Evolutionary conservation across 306 rosid genomes (phyloP).

Genomic region (Amphicarpaea edgeworthii): DNA sequence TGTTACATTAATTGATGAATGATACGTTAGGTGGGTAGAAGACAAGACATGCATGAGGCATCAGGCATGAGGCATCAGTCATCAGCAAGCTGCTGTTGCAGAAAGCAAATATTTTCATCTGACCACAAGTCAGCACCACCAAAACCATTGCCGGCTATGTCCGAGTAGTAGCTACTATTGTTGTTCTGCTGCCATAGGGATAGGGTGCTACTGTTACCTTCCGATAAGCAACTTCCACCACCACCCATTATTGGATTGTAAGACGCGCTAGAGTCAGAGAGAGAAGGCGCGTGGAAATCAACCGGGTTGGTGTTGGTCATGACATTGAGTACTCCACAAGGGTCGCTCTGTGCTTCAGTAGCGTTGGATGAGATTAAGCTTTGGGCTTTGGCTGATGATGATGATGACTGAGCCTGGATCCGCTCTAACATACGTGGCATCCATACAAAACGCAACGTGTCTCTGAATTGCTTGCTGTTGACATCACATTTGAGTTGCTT

Average conservation of each 20-base stretch:
- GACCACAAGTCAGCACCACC: slow-evolving; percentile 66
- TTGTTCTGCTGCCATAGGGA: not conserved
- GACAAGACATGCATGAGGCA: not conserved
- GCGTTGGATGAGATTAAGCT: not conserved
- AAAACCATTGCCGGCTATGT: slow-evolving; percentile 21
- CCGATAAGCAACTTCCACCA: not conserved
- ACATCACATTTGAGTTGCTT: slow-evolving; percentile 84
- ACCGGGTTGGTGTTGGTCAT: too few relatives aligned
- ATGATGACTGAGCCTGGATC: slow-evolving; percentile 51
- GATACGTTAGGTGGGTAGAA: not conserved
- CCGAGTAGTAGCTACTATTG: not conserved
- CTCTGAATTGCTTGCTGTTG: slow-evolving; percentile 82
- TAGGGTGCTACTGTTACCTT: slow-evolving; percentile 11
- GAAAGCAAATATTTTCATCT: slow-evolving; percentile 68
- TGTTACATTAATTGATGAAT: too few relatives aligned
- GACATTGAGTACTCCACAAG: not conserved
- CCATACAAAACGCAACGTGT: slow-evolving; percentile 81
- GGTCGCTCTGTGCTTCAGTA: not conserved
- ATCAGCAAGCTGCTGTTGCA: slow-evolving; percentile 55
- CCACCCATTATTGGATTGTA: not conserved
- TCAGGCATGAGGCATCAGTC: slow-evolving; percentile 13
- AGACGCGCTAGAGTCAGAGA: slow-evolving; percentile 40
- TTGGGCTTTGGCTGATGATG: slow-evolving; percentile 16
- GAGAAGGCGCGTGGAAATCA: slow-evolving; percentile 37
- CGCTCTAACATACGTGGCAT: slow-evolving; percentile 81